Conservation (phyloP, 2,329 filamentous ascomycete species). For the Neopestalotiopsis rosae region DNA sequence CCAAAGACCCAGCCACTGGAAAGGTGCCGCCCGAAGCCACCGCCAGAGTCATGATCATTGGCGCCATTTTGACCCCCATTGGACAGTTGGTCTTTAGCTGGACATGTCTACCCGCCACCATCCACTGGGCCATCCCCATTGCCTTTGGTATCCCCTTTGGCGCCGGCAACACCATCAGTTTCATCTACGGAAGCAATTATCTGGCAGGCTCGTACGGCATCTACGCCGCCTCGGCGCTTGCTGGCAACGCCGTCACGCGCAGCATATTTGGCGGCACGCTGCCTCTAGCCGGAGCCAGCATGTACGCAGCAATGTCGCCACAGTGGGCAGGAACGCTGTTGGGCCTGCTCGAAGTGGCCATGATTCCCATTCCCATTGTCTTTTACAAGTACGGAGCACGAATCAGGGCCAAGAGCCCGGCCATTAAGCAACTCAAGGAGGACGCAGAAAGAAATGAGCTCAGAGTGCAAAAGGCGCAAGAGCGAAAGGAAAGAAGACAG, state of each 20-base stretch:
- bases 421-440: conserved; percentile 51
- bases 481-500: conserved; percentile 24
- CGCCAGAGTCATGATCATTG: conserved; percentile 80
- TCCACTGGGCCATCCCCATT: conserved; percentile 84
- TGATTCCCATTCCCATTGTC: conserved; percentile 80
- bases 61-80: conserved; percentile 73
- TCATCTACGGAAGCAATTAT: conserved; percentile 85
- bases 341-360: conserved; percentile 72
- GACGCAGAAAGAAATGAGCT: conserved; percentile 48
- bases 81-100: conserved; percentile 89
- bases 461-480: conserved; percentile 37
- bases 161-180: conserved; percentile 75
- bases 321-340: conserved; percentile 82
- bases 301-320: conserved; percentile 73
- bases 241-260: conserved; percentile 78
- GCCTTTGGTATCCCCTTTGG: conserved; percentile 82
- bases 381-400: conserved; percentile 70
- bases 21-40: conserved; percentile 79
- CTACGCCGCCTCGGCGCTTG: conserved; percentile 81
- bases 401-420: conserved; percentile 57
- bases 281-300: conserved; percentile 74
- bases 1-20: conserved; percentile 76
- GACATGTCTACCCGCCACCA: conserved; percentile 78
- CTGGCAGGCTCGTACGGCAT: conserved; percentile 80
- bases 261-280: conserved; percentile 78